phyloP scores from a whole-genome alignment of 768 basidiomycete species.

The Mycena latifolia region DNA sequence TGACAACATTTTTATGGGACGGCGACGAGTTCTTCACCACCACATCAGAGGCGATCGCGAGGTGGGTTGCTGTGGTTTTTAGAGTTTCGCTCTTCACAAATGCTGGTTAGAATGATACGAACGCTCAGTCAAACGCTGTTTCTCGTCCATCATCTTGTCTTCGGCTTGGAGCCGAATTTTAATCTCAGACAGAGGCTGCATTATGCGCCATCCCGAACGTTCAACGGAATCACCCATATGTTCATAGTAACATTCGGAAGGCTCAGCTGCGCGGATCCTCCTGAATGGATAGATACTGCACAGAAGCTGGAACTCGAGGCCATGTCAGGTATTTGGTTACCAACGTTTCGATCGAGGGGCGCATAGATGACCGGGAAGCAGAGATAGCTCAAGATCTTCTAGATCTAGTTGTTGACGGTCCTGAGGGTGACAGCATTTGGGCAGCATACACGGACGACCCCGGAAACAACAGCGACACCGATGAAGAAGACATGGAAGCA shows the following conservation, averaged over 20 bases:
- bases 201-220: constrained; percentile 63
- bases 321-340: constrained; percentile 55
- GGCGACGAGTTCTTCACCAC: constrained; percentile 60
- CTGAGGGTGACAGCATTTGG: constrained; percentile 77
- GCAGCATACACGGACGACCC: constrained; percentile 65
- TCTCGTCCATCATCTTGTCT: constrained; percentile 75
- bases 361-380: constrained; percentile 40
- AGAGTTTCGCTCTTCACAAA: not conserved
- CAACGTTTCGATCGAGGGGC: constrained; percentile 4
- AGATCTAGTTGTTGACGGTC: constrained; percentile 78
- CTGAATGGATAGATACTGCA: constrained; percentile 65
- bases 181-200: constrained; percentile 72
- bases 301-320: constrained; percentile 53
- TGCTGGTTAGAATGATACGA: constrained; percentile 58
- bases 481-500: constrained; percentile 73
- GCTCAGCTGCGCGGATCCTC: constrained; percentile 76
- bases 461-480: constrained; percentile 56
- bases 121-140: constrained; percentile 65
- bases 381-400: constrained; percentile 72
- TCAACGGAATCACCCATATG: constrained; percentile 74
- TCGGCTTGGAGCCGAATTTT: constrained; percentile 57
- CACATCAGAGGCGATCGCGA: constrained; percentile 48
- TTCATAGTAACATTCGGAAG: constrained; percentile 85
- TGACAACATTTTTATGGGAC: constrained; percentile 75
- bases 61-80: constrained; percentile 46